phyloP scores from a whole-genome alignment of 208 protist species.

The Willaertia magna region DNA sequence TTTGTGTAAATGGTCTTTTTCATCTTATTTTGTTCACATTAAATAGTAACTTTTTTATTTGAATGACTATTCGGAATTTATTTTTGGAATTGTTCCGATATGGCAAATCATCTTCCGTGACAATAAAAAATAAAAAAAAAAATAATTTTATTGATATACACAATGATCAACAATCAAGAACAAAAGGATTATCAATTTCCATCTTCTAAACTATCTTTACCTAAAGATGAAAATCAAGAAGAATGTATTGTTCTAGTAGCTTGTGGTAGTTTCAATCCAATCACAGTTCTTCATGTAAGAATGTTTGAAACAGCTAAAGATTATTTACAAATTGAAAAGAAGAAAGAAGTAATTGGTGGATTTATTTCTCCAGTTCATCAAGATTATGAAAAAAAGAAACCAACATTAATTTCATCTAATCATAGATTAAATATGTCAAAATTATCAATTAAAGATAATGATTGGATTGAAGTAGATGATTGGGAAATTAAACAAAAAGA shows the following conservation, averaged over 20 bases:
- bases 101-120: no score
- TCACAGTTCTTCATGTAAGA: not conserved
- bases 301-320: constrained; percentile 5
- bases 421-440: not conserved
- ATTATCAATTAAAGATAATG: not conserved
- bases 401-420: not conserved
- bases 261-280: not conserved
- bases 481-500: not conserved
- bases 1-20: no score
- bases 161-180: no score
- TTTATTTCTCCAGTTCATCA: constrained; percentile 7
- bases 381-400: not conserved
- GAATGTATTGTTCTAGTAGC: not conserved
- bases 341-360: not conserved
- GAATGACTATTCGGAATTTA: no score
- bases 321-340: not conserved
- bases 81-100: no score
- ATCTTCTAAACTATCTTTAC: no score
- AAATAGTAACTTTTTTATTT: no score
- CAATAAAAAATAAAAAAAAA: no score
- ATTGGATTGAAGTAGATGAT: not conserved
- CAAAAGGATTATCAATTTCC: no score
- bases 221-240: not conserved
- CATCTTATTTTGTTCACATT: no score
- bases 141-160: no score